phyloP scores from a whole-genome alignment of 345 rosid genomes.

The Gossypium anomalum region DNA sequence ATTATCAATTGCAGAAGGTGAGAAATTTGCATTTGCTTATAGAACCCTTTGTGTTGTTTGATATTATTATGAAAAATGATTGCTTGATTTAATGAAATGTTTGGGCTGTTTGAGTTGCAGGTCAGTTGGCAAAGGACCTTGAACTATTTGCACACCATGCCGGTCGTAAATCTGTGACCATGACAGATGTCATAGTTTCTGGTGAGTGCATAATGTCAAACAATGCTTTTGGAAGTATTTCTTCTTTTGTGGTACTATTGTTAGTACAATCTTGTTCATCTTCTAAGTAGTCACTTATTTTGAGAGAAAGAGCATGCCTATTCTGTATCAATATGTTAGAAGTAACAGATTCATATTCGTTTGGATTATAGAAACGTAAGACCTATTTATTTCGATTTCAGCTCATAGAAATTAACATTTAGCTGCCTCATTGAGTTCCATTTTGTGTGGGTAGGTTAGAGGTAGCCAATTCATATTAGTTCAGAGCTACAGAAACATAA shows the following conservation, averaged over 20 bases:
- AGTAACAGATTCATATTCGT: not conserved
- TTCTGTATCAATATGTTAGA: not conserved
- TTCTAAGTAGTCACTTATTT: not conserved
- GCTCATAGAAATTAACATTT: not conserved
- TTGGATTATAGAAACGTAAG: not conserved
- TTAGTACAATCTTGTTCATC: not conserved
- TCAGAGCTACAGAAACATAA: slow-evolving; percentile 41
- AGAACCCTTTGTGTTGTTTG: not conserved
- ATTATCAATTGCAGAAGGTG: not conserved
- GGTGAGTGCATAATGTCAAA: slow-evolving; percentile 36
- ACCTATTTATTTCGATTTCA: not conserved
- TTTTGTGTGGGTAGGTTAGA: not conserved
- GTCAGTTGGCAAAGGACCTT: slow-evolving; percentile 67
- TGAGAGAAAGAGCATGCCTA: not conserved
- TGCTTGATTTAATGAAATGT: slow-evolving; percentile 13
- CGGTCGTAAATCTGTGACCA: slow-evolving; percentile 77
- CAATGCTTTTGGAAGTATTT: not conserved
- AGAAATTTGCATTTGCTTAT: not conserved
- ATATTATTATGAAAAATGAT: not conserved
- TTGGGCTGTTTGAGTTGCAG: slow-evolving; percentile 37
- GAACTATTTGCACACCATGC: slow-evolving; percentile 88
- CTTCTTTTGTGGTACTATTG: not conserved
- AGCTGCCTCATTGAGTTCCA: slow-evolving; percentile 39
- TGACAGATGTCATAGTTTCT: slow-evolving; percentile 79
- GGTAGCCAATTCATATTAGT: not conserved